A percentile compares a stretch with the other conserved stretches of the same genome.
Evolutionary conservation across 2,329 filamentous ascomycete species (phyloP).

Genomic region (Trichoderma sp.): DNA sequence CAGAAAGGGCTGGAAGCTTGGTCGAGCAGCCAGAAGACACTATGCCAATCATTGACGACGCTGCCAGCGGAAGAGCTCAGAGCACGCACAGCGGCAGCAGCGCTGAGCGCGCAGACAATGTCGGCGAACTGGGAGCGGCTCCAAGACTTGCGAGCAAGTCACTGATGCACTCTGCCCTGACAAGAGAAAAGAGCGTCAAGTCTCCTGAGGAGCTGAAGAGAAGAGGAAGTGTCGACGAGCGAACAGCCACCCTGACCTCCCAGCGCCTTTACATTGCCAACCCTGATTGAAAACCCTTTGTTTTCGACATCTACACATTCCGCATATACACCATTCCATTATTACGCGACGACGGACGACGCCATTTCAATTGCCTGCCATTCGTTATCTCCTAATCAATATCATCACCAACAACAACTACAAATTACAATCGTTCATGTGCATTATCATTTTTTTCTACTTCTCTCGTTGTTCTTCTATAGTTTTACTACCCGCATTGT

Average conservation of each 20-base stretch:
- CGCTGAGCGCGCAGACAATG: constrained; percentile 60
- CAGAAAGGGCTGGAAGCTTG: constrained; percentile 56
- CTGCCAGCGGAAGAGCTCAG: constrained; percentile 49
- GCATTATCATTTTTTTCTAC: neutral
- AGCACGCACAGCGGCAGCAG: constrained; percentile 59
- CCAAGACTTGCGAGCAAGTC: constrained; percentile 60
- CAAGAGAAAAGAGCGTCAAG: constrained; percentile 66
- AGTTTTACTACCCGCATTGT: constrained; percentile 23
- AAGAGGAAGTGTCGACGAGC: constrained; percentile 80
- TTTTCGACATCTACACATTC: neutral
- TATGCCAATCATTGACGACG: constrained; percentile 38
- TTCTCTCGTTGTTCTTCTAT: neutral
- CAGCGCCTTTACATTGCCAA: constrained; percentile 83
- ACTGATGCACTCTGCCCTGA: constrained; percentile 56
- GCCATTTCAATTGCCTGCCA: constrained; percentile 13
- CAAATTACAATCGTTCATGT: constrained; percentile 6
- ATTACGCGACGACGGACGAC: constrained; percentile 26
- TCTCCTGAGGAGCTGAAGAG: constrained; percentile 71
- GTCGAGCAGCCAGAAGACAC: constrained; percentile 43
- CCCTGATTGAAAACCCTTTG: constrained; percentile 58
- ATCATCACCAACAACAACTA: neutral
- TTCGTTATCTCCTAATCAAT: constrained; percentile 1
- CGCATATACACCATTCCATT: neutral
- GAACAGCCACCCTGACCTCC: constrained; percentile 72
- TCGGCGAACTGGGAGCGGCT: constrained; percentile 55